phyloP scores from a whole-genome alignment of 2,329 filamentous ascomycete genomes.

The Fusarium subglutinans region DNA sequence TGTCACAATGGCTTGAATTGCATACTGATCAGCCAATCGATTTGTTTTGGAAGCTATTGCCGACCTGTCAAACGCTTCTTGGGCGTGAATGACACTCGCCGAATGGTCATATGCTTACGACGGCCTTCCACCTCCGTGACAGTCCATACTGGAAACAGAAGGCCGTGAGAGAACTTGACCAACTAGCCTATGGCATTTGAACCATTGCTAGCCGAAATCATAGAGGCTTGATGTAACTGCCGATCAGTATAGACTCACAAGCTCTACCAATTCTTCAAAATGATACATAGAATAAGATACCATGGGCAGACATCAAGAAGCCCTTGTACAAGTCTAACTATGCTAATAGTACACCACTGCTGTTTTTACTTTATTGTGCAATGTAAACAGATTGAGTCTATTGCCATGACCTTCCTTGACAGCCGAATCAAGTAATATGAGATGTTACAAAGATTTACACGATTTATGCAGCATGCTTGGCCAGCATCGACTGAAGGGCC shows the following conservation, averaged over 20 bases:
- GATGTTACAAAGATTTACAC: neutral
- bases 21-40: conserved; percentile 1
- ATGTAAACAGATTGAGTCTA: neutral
- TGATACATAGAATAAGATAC: neutral
- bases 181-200: neutral
- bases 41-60: neutral
- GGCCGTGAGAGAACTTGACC: conserved; percentile 16
- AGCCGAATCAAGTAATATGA: neutral
- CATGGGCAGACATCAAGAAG: neutral
- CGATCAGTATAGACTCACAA: neutral
- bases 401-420: neutral
- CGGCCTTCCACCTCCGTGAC: conserved; percentile 18
- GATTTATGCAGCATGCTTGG: conserved; percentile 16
- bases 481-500: conserved; percentile 28
- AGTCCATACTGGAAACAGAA: conserved; percentile 19
- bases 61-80: neutral
- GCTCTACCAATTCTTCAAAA: neutral
- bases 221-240: neutral
- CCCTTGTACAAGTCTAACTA: neutral
- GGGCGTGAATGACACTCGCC: conserved; percentile 30
- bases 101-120: neutral
- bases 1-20: neutral
- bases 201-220: neutral
- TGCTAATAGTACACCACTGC: conserved; percentile 18
- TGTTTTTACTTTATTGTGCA: neutral